Conservation (phyloP, 805 yeast genomes). For the Ogataea thermomethanolica region DNA sequence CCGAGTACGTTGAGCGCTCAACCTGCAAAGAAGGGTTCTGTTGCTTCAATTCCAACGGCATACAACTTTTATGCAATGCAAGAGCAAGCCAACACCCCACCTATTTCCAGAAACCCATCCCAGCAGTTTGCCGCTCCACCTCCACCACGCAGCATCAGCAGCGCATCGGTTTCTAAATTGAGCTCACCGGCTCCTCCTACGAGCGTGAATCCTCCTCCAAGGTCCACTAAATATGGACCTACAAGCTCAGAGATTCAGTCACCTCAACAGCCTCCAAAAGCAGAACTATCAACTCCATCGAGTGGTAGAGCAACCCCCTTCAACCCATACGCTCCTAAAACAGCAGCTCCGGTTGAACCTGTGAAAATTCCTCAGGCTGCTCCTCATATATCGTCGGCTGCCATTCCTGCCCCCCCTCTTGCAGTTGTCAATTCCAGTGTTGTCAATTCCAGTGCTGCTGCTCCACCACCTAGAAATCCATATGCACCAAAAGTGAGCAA, state of each 20-base stretch:
- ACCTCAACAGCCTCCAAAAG: slow-evolving; percentile 24
- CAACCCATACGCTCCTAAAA: slow-evolving; percentile 38
- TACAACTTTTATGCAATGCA: slow-evolving; percentile 23
- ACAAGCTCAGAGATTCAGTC: slow-evolving; percentile 18
- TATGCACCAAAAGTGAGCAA: slow-evolving; percentile 32
- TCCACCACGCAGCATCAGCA: slow-evolving; percentile 29
- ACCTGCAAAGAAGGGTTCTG: slow-evolving; percentile 27
- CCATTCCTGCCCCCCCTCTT: slow-evolving; percentile 5
- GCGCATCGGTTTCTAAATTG: slow-evolving; percentile 18
- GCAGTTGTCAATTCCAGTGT: neutral
- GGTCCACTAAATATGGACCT: slow-evolving; percentile 21
- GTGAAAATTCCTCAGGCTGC: slow-evolving; percentile 26
- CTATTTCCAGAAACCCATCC: slow-evolving; percentile 28
- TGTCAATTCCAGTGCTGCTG: no score
- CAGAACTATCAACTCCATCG: slow-evolving; percentile 13
- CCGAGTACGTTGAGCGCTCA: slow-evolving; percentile 42
- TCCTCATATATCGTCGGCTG: slow-evolving; percentile 4
- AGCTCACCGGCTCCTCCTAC: slow-evolving; percentile 12
- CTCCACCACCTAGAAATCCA: slow-evolving; percentile 27
- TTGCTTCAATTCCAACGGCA: slow-evolving; percentile 25
- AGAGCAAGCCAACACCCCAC: slow-evolving; percentile 14
- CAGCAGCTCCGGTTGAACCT: slow-evolving; percentile 22
- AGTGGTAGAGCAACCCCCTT: slow-evolving; percentile 14
- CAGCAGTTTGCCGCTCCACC: slow-evolving; percentile 31
- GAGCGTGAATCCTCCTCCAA: slow-evolving; percentile 13